Conservation (phyloP, 2,329 filamentous ascomycete genomes). For the Cladophialophora yegresii region DNA sequence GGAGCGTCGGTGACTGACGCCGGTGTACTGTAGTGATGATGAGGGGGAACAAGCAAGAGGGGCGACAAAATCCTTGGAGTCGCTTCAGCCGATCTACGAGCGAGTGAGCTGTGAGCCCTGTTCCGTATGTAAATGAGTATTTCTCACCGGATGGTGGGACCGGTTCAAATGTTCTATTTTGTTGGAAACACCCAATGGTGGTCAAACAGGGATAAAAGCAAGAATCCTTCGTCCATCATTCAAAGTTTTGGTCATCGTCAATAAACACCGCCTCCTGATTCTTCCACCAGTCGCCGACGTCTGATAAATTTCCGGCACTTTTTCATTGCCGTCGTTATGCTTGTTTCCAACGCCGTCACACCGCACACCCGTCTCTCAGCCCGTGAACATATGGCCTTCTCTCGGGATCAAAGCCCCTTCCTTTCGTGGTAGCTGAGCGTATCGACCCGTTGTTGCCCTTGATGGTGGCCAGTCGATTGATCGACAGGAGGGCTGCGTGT, state of each 20-base stretch:
- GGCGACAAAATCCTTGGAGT: background rate
- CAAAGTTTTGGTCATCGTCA: slow-evolving; percentile 8
- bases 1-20: slow-evolving; percentile 12
- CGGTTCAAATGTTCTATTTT: background rate
- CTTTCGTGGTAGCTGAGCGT: background rate
- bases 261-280: background rate
- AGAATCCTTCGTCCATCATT: background rate
- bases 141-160: too few species aligned
- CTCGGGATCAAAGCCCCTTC: background rate
- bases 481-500: background rate
- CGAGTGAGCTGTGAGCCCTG: background rate
- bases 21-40: slow-evolving; percentile 5
- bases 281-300: background rate
- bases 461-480: background rate
- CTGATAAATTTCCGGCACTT: background rate
- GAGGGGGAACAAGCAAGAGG: slow-evolving; percentile 2
- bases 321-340: background rate
- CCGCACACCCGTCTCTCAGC: background rate
- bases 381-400: background rate
- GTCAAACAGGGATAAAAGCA: background rate
- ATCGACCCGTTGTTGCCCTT: background rate
- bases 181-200: background rate
- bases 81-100: background rate
- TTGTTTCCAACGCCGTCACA: background rate
- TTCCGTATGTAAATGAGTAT: too few species aligned